A percentile compares a stretch with the other conserved stretches of the same genome.
phyloP scores from a whole-genome alignment of 75 land plant species.

The Cunninghamia lanceolata region DNA sequence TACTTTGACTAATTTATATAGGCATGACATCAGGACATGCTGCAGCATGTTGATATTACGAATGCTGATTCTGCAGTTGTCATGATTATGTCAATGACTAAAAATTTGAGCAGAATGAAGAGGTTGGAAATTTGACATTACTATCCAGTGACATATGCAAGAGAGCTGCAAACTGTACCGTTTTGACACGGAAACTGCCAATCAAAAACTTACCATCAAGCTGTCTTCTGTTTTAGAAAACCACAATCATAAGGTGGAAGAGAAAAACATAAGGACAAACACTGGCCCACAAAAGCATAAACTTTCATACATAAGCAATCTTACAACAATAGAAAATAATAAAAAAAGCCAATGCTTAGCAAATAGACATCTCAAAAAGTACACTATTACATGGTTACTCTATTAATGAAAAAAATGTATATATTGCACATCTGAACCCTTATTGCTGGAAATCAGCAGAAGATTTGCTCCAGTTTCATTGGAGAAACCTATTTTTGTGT shows the following conservation, averaged over 20 bases:
- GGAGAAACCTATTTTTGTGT: not conserved
- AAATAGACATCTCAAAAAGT: not conserved
- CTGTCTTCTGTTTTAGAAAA: not conserved
- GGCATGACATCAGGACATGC: not conserved
- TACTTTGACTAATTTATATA: not conserved
- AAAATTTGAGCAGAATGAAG: not conserved
- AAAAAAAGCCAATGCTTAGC: not conserved
- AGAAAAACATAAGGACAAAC: not conserved
- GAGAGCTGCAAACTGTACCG: not conserved
- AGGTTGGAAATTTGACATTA: not conserved
- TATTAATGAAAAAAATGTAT: not conserved
- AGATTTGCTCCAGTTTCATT: not conserved
- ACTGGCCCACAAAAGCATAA: not conserved
- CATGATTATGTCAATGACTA: not conserved
- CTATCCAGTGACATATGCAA: not conserved
- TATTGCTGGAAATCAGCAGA: not conserved
- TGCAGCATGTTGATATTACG: not conserved
- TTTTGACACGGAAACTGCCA: not conserved
- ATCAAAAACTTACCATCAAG: not conserved
- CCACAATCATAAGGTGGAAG: not conserved
- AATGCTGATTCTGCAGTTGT: not conserved
- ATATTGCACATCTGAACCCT: not conserved
- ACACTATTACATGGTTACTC: not conserved
- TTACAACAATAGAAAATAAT: not conserved
- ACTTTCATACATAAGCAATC: not conserved